These are phyloP conservation scores for Glebionis coronaria DNA, from an alignment of 129 eudicot species.

Conservation along the genomic window DNA sequence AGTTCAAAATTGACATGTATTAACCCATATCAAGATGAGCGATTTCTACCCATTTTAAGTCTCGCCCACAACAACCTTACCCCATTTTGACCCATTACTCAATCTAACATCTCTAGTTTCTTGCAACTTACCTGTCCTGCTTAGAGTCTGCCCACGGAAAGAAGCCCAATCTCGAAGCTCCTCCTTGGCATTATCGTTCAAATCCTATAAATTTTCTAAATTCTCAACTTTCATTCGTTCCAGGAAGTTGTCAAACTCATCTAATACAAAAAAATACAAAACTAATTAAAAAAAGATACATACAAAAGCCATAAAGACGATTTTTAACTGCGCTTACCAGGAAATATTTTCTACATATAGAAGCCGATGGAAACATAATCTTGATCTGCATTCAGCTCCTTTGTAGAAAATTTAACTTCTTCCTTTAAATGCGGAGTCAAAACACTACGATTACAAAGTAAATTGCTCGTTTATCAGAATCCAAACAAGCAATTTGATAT, in stretches of 20 bases:
- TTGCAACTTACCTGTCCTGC: constrained; percentile 71
- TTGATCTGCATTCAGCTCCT: constrained; percentile 73
- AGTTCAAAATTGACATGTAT: no score
- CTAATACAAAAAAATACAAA: constrained; percentile 32
- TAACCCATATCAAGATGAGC: neutral
- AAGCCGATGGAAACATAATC: constrained; percentile 70
- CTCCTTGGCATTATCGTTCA: constrained; percentile 42
- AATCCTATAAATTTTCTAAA: constrained; percentile 28
- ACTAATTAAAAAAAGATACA: neutral
- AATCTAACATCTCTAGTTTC: neutral
- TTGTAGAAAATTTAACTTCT: constrained; percentile 74
- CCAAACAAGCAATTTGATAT: neutral
- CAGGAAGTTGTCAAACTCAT: constrained; percentile 78
- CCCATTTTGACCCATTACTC: neutral
- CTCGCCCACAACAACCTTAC: neutral
- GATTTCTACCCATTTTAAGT: neutral
- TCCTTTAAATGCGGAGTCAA: constrained; percentile 88
- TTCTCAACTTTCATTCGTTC: constrained; percentile 61
- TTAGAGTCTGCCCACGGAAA: constrained; percentile 85
- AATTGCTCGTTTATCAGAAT: neutral
- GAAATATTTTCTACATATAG: constrained; percentile 88
- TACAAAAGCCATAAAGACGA: neutral
- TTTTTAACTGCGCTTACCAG: constrained; percentile 44
- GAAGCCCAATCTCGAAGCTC: constrained; percentile 94
- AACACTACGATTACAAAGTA: constrained; percentile 48